phyloP scores from a whole-genome alignment of 768 basidiomycete species.

The Mycena metata region DNA sequence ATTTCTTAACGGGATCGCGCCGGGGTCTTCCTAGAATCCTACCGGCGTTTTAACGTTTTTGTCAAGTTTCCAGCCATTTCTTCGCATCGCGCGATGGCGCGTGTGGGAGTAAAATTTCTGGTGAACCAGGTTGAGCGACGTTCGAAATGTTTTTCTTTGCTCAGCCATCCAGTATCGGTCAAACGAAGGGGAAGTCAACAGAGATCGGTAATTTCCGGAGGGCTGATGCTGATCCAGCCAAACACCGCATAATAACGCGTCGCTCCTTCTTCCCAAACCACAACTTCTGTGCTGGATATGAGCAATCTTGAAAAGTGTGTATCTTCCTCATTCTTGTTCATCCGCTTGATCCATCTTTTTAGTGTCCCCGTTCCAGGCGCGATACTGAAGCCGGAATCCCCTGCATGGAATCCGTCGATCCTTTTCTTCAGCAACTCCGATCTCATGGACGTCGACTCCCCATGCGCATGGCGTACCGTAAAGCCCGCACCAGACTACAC shows the following conservation, averaged over 20 bases:
- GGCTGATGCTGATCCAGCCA: background rate
- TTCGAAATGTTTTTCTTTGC: too few species aligned
- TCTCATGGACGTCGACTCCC: constrained; percentile 17
- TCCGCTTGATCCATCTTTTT: background rate
- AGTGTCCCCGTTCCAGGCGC: background rate
- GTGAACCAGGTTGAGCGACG: too few species aligned
- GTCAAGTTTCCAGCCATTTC: too few species aligned
- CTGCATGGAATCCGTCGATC: constrained; percentile 12
- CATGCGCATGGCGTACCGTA: background rate
- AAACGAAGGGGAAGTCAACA: too few species aligned
- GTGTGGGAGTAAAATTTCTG: too few species aligned
- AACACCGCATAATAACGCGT: background rate
- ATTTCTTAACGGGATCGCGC: too few species aligned
- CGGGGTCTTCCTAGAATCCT: too few species aligned
- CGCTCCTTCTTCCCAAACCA: constrained; percentile 1
- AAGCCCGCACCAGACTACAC: constrained; percentile 6
- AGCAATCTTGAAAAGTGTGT: constrained; percentile 22
- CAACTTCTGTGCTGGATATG: too few species aligned
- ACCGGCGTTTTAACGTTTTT: too few species aligned
- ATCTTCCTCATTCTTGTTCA: background rate
- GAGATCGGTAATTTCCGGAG: too few species aligned
- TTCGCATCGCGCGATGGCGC: too few species aligned
- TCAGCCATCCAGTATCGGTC: too few species aligned
- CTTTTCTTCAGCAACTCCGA: background rate
- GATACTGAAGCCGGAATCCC: constrained; percentile 1